Percentiles rank a stretch among this genome's conserved stretches.
Conservation (phyloP, 1,284 basidiomycete species). For the Trametes versicolor region DNA sequence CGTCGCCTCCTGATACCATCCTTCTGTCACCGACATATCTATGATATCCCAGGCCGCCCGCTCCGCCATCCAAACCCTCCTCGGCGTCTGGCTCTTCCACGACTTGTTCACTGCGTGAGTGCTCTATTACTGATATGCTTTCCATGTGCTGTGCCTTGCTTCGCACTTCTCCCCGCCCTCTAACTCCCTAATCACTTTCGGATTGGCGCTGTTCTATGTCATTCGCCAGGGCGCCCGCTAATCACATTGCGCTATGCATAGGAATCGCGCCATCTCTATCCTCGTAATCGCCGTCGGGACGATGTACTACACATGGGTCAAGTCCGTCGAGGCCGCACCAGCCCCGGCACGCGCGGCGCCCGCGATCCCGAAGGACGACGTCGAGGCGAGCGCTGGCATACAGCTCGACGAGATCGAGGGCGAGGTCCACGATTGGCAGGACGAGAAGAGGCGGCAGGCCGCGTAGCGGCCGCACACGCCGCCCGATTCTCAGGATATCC, state of each 20-base stretch:
- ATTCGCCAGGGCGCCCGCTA: slow-evolving; percentile 4
- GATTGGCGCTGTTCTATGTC: slow-evolving; percentile 13
- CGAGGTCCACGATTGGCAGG: slow-evolving; percentile 38
- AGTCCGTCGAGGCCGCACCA: slow-evolving; percentile 55
- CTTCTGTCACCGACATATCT: slow-evolving; percentile 15
- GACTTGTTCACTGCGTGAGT: slow-evolving; percentile 73
- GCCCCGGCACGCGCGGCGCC: slow-evolving; percentile 27
- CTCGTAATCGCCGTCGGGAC: slow-evolving; percentile 69
- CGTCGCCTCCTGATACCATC: slow-evolving; percentile 4
- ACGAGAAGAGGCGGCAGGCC: slow-evolving; percentile 38
- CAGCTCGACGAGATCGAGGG: slow-evolving; percentile 22
- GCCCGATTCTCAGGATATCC: neutral
- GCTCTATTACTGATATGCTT: slow-evolving; percentile 27
- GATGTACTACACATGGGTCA: slow-evolving; percentile 78
- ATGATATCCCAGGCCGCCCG: slow-evolving; percentile 62
- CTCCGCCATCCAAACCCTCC: slow-evolving; percentile 76
- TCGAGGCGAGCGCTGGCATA: slow-evolving; percentile 48
- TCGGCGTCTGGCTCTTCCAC: slow-evolving; percentile 73
- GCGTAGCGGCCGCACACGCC: slow-evolving; percentile 12
- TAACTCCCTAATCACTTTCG: slow-evolving; percentile 2
- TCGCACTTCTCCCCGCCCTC: slow-evolving; percentile 6
- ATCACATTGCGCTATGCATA: slow-evolving; percentile 8
- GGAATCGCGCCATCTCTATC: slow-evolving; percentile 71
- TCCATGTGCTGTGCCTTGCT: slow-evolving; percentile 7
- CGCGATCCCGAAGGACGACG: slow-evolving; percentile 44